These are phyloP conservation scores for Lasiodiplodia theobromae DNA, from an alignment of 2,329 filamentous ascomycete species.

Conservation along the genomic window DNA sequence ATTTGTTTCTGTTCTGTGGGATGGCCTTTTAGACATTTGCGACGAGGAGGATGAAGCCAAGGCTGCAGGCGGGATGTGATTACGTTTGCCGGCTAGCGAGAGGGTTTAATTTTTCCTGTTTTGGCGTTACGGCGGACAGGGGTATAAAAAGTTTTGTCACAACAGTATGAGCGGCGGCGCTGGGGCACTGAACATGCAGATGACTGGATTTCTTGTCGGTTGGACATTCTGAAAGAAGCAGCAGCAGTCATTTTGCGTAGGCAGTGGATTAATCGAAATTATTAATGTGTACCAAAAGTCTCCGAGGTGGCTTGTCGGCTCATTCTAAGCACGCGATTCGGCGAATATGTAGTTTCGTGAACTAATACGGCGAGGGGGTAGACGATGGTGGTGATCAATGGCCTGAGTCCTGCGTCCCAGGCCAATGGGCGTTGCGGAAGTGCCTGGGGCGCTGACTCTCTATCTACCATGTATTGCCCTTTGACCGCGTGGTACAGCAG, in stretches of 20 bases:
- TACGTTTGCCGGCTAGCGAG: conserved; percentile 21
- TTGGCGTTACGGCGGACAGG: conserved; percentile 11
- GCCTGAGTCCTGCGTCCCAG: background rate
- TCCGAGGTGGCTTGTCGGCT: background rate
- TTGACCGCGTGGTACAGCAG: background rate
- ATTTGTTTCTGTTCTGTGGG: background rate
- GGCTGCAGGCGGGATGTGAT: background rate
- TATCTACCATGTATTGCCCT: conserved; percentile 5
- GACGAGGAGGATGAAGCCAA: background rate
- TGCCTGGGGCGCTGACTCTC: conserved; percentile 24
- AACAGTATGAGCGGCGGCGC: conserved; percentile 18
- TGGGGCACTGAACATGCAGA: conserved; percentile 6
- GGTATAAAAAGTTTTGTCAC: conserved; percentile 23
- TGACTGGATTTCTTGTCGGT: conserved; percentile 15
- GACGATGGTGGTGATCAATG: conserved; percentile 19
- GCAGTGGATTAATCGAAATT: background rate
- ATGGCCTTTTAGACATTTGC: background rate
- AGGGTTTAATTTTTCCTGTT: conserved; percentile 22
- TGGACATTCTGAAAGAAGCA: conserved; percentile 4
- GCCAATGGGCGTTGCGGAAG: background rate
- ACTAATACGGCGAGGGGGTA: conserved; percentile 5
- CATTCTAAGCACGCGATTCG: background rate
- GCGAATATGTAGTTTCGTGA: conserved; percentile 10
- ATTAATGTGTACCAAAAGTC: background rate
- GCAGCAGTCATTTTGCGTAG: background rate